Conservation (phyloP, 306 rosid genomes). For the Amphicarpaea edgeworthii region DNA sequence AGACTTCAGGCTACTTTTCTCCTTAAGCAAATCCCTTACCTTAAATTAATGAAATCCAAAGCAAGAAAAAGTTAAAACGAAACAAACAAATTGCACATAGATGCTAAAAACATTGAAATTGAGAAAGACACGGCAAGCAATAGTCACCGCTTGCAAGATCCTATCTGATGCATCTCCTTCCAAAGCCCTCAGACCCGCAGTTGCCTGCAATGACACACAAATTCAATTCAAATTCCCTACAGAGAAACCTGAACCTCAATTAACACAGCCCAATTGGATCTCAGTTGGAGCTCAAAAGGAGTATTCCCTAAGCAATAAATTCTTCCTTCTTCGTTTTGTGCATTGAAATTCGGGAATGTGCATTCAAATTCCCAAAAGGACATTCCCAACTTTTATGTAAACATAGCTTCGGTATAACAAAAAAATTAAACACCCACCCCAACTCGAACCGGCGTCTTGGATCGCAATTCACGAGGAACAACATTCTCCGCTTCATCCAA, state of each 20-base stretch:
- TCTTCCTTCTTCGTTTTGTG: neutral
- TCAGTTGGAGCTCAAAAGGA: neutral
- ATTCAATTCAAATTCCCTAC: slow-evolving; percentile 41
- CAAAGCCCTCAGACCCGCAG: slow-evolving; percentile 94
- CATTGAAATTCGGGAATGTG: neutral
- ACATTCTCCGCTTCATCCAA: slow-evolving; percentile 76
- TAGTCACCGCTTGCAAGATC: slow-evolving; percentile 86
- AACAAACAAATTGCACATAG: neutral
- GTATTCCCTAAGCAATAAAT: neutral
- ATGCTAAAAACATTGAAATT: slow-evolving; percentile 30
- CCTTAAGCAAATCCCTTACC: slow-evolving; percentile 86
- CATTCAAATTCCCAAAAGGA: neutral
- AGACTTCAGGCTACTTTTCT: slow-evolving; percentile 64
- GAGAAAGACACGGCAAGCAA: slow-evolving; percentile 17
- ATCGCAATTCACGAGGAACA: slow-evolving; percentile 75
- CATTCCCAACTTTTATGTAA: neutral
- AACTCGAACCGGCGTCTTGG: slow-evolving; percentile 90
- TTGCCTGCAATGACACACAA: slow-evolving; percentile 70
- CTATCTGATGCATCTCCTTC: slow-evolving; percentile 80
- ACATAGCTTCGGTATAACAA: neutral
- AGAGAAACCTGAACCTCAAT: slow-evolving; percentile 34
- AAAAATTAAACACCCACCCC: slow-evolving; percentile 63
- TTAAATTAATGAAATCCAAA: slow-evolving; percentile 44
- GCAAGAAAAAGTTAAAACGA: slow-evolving; percentile 2
- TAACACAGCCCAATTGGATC: slow-evolving; percentile 6